phyloP scores from a whole-genome alignment of 306 rosid genomes.

The Datisca glomerata region DNA sequence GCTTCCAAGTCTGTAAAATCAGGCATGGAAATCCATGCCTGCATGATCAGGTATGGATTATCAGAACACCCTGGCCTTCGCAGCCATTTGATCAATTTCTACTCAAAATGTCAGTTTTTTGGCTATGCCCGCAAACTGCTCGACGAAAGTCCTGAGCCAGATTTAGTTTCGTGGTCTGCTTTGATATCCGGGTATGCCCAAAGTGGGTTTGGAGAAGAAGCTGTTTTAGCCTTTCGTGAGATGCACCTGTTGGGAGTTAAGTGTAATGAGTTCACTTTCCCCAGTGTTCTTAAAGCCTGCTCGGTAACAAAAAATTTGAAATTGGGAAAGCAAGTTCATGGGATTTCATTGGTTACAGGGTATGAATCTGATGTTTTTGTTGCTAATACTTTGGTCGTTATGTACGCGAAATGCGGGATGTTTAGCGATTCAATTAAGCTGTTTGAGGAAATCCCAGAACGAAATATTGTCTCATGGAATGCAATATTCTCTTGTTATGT shows the following conservation, averaged over 20 bases:
- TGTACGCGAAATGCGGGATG: conserved; percentile 69
- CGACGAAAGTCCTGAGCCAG: conserved; percentile 44
- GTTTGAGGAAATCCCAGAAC: conserved; percentile 36
- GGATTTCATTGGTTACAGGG: conserved; percentile 42
- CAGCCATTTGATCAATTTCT: conserved; percentile 33
- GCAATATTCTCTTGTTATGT: conserved; percentile 65
- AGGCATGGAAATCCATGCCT: conserved; percentile 61
- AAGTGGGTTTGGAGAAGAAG: conserved; percentile 50
- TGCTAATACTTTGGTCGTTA: conserved; percentile 64
- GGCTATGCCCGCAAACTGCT: conserved; percentile 53
- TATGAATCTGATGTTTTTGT: conserved; percentile 70
- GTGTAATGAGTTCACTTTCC: conserved; percentile 62
- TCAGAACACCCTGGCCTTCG: conserved; percentile 27
- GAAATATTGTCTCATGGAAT: conserved; percentile 71
- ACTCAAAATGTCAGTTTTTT: conserved; percentile 33
- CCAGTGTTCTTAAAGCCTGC: conserved; percentile 73
- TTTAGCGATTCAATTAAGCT: conserved; percentile 50
- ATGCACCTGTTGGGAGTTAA: conserved; percentile 44
- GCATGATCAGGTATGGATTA: conserved; percentile 49
- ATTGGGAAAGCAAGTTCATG: conserved; percentile 57
- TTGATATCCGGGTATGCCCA: conserved; percentile 69
- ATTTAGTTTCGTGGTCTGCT: conserved; percentile 70
- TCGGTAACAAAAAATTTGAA: conserved; percentile 37
- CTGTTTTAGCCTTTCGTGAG: conserved; percentile 41
- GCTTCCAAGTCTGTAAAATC: conserved; percentile 34